Conservation (phyloP, 441 rosid genomes). For the Populus hybrid region DNA sequence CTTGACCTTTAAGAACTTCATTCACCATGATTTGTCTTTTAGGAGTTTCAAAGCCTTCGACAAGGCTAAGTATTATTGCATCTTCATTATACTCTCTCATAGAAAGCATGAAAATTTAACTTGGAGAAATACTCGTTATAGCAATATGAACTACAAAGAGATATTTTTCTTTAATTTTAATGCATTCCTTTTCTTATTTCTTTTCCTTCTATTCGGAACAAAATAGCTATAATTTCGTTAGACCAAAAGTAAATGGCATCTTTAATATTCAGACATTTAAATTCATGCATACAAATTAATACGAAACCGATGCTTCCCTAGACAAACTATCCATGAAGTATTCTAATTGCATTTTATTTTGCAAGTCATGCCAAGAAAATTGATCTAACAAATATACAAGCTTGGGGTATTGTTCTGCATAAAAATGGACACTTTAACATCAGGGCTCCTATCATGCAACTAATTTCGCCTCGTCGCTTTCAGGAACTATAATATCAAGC, state of each 20-base stretch:
- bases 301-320: background rate
- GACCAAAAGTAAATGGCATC: background rate
- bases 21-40: background rate
- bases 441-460: conserved; percentile 37
- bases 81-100: background rate
- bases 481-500: conserved; percentile 70
- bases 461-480: conserved; percentile 45
- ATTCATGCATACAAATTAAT: background rate
- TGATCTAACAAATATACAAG: conserved; percentile 1
- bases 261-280: background rate
- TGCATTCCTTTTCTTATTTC: no score
- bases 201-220: no score
- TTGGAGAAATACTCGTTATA: background rate
- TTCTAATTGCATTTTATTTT: background rate
- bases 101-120: background rate
- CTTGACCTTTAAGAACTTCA: no score
- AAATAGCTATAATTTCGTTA: background rate
- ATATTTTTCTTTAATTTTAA: no score
- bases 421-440: conserved; percentile 6
- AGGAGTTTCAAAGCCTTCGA: background rate
- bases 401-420: background rate
- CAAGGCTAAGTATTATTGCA: background rate
- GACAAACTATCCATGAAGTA: background rate
- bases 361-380: background rate
- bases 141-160: background rate